Percentiles rank a stretch among this genome's conserved stretches.
Evolutionary conservation across 257 asterid genomes (phyloP).

Genomic region (Solanum sejunctum): DNA sequence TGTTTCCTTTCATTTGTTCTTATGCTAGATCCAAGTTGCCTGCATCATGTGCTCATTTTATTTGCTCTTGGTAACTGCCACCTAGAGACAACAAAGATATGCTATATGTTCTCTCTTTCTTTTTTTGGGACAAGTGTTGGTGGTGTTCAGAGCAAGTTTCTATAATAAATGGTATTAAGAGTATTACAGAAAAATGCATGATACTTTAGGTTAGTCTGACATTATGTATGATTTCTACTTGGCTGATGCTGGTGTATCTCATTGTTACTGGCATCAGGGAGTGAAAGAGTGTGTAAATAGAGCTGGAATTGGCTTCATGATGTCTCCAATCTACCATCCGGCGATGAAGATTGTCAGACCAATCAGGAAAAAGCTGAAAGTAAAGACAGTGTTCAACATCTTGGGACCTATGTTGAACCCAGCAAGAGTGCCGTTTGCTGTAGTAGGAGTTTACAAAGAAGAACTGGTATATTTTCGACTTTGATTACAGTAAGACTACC

Average conservation of each 20-base stretch:
- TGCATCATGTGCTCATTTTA: neutral
- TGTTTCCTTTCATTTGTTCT: neutral
- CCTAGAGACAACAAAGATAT: neutral
- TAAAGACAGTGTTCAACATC: slow-evolving; percentile 71
- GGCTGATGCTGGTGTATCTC: neutral
- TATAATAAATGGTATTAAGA: neutral
- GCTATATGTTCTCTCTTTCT: neutral
- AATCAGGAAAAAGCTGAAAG: slow-evolving; percentile 55
- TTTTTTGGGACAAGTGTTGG: neutral
- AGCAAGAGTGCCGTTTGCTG: slow-evolving; percentile 63
- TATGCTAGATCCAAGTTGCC: neutral
- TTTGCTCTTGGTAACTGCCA: neutral
- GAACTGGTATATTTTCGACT: slow-evolving; percentile 30
- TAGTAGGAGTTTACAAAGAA: slow-evolving; percentile 72
- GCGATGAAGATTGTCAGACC: slow-evolving; percentile 77
- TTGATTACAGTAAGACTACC: neutral
- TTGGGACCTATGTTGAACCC: slow-evolving; percentile 85
- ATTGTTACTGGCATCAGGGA: slow-evolving; percentile 25
- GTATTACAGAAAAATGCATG: neutral
- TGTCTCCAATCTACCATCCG: slow-evolving; percentile 81
- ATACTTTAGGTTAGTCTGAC: neutral
- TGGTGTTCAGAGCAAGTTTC: neutral
- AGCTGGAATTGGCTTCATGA: slow-evolving; percentile 83
- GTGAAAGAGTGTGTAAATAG: slow-evolving; percentile 43
- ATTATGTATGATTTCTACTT: neutral